phyloP scores from a whole-genome alignment of 2,329 filamentous ascomycete species.

The Cladosporium oxysporum region DNA sequence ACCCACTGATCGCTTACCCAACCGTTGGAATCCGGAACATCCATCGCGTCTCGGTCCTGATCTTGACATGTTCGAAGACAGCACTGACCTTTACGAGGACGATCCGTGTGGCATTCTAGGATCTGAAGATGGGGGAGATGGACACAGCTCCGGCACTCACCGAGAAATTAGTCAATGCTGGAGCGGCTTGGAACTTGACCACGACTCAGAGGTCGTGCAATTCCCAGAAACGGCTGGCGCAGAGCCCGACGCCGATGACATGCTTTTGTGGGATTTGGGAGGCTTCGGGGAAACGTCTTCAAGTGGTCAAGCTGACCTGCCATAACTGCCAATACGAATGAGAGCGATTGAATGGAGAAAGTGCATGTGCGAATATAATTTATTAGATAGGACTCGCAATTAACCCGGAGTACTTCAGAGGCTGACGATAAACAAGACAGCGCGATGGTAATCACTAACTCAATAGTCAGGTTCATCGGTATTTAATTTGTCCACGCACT shows the following conservation, averaged over 20 bases:
- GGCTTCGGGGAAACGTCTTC: neutral
- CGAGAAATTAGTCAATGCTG: neutral
- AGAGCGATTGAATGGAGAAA: neutral
- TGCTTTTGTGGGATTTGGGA: neutral
- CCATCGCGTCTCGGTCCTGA: neutral
- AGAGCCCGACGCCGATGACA: neutral
- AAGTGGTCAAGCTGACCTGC: neutral
- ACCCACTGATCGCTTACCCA: neutral
- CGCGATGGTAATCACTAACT: neutral
- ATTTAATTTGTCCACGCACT: neutral
- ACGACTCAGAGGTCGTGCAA: neutral
- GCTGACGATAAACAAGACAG: neutral
- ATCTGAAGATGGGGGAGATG: neutral
- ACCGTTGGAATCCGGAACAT: neutral
- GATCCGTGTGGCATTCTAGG: neutral
- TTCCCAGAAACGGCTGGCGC: neutral
- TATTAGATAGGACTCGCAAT: neutral
- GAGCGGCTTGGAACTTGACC: neutral
- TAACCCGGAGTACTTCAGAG: neutral
- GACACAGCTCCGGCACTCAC: neutral
- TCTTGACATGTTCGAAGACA: neutral
- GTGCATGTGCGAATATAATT: neutral
- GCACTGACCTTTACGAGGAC: neutral
- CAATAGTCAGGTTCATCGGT: neutral
- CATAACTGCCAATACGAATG: neutral